Conservation (phyloP, 1,139 yeast genomes). For the Hemisphaericaspora subhashii region DNA sequence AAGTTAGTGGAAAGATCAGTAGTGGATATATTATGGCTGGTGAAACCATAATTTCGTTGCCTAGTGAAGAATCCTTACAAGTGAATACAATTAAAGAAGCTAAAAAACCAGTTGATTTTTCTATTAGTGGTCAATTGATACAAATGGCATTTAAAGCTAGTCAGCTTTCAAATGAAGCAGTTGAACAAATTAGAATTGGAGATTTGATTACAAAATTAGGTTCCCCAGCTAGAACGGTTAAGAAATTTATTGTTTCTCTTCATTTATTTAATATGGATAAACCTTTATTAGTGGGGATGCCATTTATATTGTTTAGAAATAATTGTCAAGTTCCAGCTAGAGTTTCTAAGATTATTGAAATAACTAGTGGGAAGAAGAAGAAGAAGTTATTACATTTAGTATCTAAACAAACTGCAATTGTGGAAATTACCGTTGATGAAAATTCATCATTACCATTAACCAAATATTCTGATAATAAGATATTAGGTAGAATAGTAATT, state of each 20-base stretch:
- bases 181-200: constrained; percentile 58
- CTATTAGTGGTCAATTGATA: constrained; percentile 70
- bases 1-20: constrained; percentile 69
- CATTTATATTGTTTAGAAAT: constrained; percentile 80
- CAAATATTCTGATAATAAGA: constrained; percentile 55
- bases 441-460: constrained; percentile 62
- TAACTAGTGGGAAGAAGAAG: constrained; percentile 31
- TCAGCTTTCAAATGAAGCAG: constrained; percentile 45
- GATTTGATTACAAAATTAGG: constrained; percentile 63
- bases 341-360: constrained; percentile 54
- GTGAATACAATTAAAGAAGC: constrained; percentile 31
- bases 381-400: constrained; percentile 69
- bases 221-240: constrained; percentile 47
- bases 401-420: constrained; percentile 70
- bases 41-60: constrained; percentile 64
- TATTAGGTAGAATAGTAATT: constrained; percentile 77
- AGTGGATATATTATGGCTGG: constrained; percentile 79
- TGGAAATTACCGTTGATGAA: constrained; percentile 62
- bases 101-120: constrained; percentile 37
- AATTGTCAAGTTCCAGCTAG: constrained; percentile 76
- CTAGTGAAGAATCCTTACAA: constrained; percentile 42
- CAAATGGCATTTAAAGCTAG: constrained; percentile 55
- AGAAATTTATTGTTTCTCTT: constrained; percentile 55
- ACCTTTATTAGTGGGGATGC: constrained; percentile 83
- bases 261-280: constrained; percentile 67